Evolutionary conservation across 345 rosid species (phyloP).

Genomic region (thale cress (Arabidopsis thaliana)): DNA sequence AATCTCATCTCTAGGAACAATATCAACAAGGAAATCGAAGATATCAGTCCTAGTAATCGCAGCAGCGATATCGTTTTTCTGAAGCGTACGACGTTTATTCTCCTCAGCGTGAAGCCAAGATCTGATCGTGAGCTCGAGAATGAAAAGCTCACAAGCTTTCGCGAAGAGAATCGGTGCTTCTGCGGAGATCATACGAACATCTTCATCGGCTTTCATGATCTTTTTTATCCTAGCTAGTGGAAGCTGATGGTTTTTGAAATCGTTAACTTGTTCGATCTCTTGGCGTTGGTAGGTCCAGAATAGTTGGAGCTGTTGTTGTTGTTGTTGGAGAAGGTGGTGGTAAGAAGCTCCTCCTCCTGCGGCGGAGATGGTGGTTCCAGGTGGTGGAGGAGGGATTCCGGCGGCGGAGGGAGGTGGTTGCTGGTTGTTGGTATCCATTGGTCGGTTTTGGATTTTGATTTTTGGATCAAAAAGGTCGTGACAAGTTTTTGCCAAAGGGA

Average conservation of each 20-base stretch:
- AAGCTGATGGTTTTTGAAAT: slow-evolving; percentile 96
- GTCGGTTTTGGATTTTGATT: slow-evolving; percentile 37
- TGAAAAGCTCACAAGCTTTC: slow-evolving; percentile 96
- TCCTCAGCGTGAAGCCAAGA: slow-evolving; percentile 99
- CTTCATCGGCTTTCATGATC: slow-evolving; percentile 99
- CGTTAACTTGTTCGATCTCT: slow-evolving; percentile 90
- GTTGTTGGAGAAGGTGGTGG: slow-evolving; percentile 90
- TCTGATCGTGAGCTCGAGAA: slow-evolving; percentile 88
- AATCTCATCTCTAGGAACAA: slow-evolving; percentile 88
- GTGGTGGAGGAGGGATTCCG: slow-evolving; percentile 48
- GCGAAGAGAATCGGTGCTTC: slow-evolving; percentile 94
- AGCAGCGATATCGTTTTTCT: slow-evolving; percentile 94
- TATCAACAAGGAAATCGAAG: slow-evolving; percentile 89
- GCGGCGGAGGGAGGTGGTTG: slow-evolving; percentile 61
- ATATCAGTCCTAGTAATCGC: slow-evolving; percentile 91
- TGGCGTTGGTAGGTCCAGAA: slow-evolving; percentile 92
- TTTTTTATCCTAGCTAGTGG: slow-evolving; percentile 95
- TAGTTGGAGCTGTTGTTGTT: slow-evolving; percentile 88
- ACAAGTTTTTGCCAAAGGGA: slow-evolving; percentile 28
- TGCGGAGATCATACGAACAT: slow-evolving; percentile 97
- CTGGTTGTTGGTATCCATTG: slow-evolving; percentile 61
- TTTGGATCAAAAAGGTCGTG: slow-evolving; percentile 36
- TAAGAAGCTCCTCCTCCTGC: slow-evolving; percentile 54
- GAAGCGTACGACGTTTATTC: slow-evolving; percentile 89
- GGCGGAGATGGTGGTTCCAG: slow-evolving; percentile 38